Percentiles rank a stretch among this genome's conserved stretches.
These are phyloP conservation scores for Nakazawaea sp. DNA, from an alignment of 805 yeast species.

Conservation along the genomic window DNA sequence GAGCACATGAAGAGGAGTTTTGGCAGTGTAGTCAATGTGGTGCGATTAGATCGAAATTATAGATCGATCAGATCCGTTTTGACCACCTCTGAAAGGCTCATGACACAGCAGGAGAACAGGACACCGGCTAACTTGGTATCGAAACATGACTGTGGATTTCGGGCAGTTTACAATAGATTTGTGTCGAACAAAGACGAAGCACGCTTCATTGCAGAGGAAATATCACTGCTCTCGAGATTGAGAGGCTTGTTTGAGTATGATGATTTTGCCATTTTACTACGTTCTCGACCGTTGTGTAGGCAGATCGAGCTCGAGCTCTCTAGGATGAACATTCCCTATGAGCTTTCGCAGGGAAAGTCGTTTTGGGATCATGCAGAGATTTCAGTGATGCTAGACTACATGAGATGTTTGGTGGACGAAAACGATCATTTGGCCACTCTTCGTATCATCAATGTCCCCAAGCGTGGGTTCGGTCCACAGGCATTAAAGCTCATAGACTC, in stretches of 20 bases:
- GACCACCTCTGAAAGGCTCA: slow-evolving; percentile 54
- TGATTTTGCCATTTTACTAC: slow-evolving; percentile 69
- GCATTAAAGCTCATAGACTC: slow-evolving; percentile 36
- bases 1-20: slow-evolving; percentile 39
- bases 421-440: slow-evolving; percentile 54
- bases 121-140: slow-evolving; percentile 37
- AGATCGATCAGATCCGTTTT: slow-evolving; percentile 71
- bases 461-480: slow-evolving; percentile 61
- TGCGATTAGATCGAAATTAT: slow-evolving; percentile 63
- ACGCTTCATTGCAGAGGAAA: slow-evolving; percentile 46
- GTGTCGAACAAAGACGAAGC: slow-evolving; percentile 48
- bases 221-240: slow-evolving; percentile 37
- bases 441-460: slow-evolving; percentile 52
- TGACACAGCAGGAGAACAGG: slow-evolving; percentile 39
- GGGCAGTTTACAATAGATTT: slow-evolving; percentile 38
- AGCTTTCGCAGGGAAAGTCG: slow-evolving; percentile 63
- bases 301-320: slow-evolving; percentile 59
- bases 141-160: slow-evolving; percentile 32
- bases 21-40: slow-evolving; percentile 19
- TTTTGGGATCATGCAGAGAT: slow-evolving; percentile 80
- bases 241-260: slow-evolving; percentile 39
- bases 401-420: slow-evolving; percentile 54
- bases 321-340: slow-evolving; percentile 51
- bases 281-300: slow-evolving; percentile 58
- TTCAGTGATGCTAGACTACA: slow-evolving; percentile 49